Evolutionary conservation across 768 basidiomycete species (phyloP), one percentile per base, ranked within the genome.

Genomic region (Mycena rebaudengoi): DNA sequence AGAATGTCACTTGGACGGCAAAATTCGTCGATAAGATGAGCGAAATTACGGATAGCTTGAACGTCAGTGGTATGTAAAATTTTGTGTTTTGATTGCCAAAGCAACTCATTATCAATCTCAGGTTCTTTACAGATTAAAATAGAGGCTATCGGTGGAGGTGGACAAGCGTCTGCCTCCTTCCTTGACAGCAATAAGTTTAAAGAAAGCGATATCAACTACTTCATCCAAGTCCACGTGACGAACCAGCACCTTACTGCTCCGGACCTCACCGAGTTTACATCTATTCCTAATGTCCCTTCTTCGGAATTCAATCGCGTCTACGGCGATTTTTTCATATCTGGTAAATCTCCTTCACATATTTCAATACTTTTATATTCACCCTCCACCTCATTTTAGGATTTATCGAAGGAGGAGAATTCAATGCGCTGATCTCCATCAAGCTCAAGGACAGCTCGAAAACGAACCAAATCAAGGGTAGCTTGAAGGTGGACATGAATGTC

Each of bases 351-450:
- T 37, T 37, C 35, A 18, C 35, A 18, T 37, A 37, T 10, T 37
- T 37, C 35, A 37, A 37, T 37, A 37, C 35, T 18, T 37, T 37
- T 10, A 37, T 37, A 37, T 37, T 37, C 35, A 37, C 35, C 35
- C 10, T 37, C 35, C 35, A n/a, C n/a, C n/a, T 37, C 35, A 37
- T 37, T 37, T 37, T 37, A 37, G 35, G 35, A 1, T 60, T 60
- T 13, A 49, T 45, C 29, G 59, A 60, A 40, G 59, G 59, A 3
- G 59, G 59, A 13, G 59, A 60, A 14, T 60, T 60, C 59, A 51
- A 43, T 10, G 59, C 59, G 12, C 48, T 60, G 39, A 39, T 60
- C 23, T 60, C 59, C 8, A 51, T 60, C 59, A 60, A 60, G 40
- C 59, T 60, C 40, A 49, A 43, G 5, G 59, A 60, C 49, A 35